Percentiles rank a stretch among this genome's conserved stretches.
Conservation (phyloP, 306 rosid genomes). For the Aeschynomene evenia region DNA sequence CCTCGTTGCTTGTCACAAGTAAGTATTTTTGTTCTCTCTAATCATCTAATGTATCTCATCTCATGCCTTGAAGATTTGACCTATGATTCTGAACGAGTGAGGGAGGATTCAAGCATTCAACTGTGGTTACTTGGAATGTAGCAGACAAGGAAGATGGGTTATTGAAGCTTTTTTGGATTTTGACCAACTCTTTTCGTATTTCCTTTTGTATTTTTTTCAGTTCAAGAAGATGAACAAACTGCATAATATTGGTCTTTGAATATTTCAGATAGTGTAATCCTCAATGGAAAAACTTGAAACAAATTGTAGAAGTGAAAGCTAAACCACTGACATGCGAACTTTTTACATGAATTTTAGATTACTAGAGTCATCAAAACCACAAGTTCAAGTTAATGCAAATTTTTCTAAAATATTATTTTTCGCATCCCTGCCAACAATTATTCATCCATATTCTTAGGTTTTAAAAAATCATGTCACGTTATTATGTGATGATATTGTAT, state of each 20-base stretch:
- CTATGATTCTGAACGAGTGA: neutral
- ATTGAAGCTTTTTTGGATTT: neutral
- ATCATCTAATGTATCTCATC: neutral
- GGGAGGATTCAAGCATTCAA: neutral
- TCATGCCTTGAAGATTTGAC: conserved; percentile 5
- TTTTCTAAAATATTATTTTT: neutral
- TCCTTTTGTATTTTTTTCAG: neutral
- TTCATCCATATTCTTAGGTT: neutral
- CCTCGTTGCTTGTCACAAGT: conserved; percentile 95
- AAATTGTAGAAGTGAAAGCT: conserved; percentile 7
- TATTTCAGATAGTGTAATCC: neutral
- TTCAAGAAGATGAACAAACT: neutral
- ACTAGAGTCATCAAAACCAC: neutral
- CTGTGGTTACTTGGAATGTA: neutral
- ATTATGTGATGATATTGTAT: neutral
- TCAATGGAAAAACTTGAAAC: neutral
- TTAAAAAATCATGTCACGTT: neutral
- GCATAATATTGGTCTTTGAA: neutral
- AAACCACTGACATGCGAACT: conserved; percentile 1
- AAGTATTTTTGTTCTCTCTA: conserved; percentile 31
- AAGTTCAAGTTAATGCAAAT: neutral
- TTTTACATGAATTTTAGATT: conserved; percentile 15
- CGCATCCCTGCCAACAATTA: conserved; percentile 8
- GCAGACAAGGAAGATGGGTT: neutral
- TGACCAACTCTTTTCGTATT: neutral